Evolutionary conservation across 2,329 filamentous ascomycete genomes (phyloP), one percentile per base, ranked within the genome.

Genomic region (Aspergillus thermomutatus): DNA sequence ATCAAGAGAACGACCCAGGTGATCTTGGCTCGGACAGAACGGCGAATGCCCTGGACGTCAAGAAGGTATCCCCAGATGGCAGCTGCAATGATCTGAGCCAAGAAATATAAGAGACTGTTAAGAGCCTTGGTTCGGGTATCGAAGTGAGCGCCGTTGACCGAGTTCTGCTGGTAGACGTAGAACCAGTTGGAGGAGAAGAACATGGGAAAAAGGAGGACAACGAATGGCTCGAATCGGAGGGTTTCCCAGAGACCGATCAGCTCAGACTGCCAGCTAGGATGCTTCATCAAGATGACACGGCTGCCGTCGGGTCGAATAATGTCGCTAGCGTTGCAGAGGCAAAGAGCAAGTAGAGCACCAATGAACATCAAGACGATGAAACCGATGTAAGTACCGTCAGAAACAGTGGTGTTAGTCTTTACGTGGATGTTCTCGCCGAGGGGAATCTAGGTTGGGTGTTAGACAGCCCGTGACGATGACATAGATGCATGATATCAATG

Each of bases 241-340:
- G 88, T 90, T 69, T 92, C 82, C 74, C 81, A 87, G 2, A 96
- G 83, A 49, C 91, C 91, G 21, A 82, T 60, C 59, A 95, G 72
- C 76, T 96, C 91, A 4, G 87, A 86, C 68, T 83, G 83, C 89
- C 89, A 94, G 54, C 87, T 89, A 2, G 91, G 91, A 73, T 93
- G 87, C 79, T 93, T 92, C 88, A 92, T 94, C 59, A 92, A 74
- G 62, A 95, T 90, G 68, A 95, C 86, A 55, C 84, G 82, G 58
- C 88, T 88, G 58, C 90, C 90, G 70, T 96, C 91, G 25, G 82
- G 77, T 55, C 92, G 90, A 57, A 90, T 77, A 56, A 96, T 83
- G 53, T 84, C 82, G 64, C 82, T 82, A 25, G 89, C 88, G 64
- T 93, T 84, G 69, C 86, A 86, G 9, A 95, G 82, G 50, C 81